Base-by-base conservation (phyloP, 371 early-diverging fungal species). In the Encephalitozoon hellem region DNA sequence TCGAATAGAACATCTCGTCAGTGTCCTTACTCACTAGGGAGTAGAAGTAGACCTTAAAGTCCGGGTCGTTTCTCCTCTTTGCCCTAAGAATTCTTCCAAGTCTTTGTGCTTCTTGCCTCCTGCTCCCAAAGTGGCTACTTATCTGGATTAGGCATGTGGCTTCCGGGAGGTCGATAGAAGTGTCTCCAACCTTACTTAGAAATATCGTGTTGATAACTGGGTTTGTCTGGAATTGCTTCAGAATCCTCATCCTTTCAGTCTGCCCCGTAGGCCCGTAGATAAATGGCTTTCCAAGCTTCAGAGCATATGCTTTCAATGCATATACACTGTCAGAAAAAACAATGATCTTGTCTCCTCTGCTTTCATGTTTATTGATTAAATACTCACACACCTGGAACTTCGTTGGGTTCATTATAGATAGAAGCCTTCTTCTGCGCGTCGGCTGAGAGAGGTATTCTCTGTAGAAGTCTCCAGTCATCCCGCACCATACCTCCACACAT, bases 401-500 rank as follows among this genome's bases (percentile, higher is more conserved):
- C 76, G 89, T 89, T 2, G 99, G 98, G 81, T 99, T 97, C 95
- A 99, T 93, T 55, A 91, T 94, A 75, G 91, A 93, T 4, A 97
- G 86, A 71, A 97, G 81, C 26, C 90, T 88, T 65, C 91, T 88
- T 81, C 74, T 92, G 84, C 85, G 77, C 4, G 83, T 68, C 34
- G 69, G 52, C 54, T 85, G 85, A 4, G 80, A 74, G 26, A 97
- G 86, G 78, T 97, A 97, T 78, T 94, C 95, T 59, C 89, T 87
- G 84, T 96, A 97, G 80, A 97, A 97, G 72, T 93, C 94, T 0
- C 92, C 89, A 1, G 97, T 93, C 98, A 99, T 97, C 8, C 90
- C 89, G 82, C 98, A 97, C 97, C 97, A 97, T 9, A 99, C 94
- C 84, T 99, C 99, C 0, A 95, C 92, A 84, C 97, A 97, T 84